Conservation (phyloP, 2,329 filamentous ascomycete genomes). For the Lachnellula suecica region DNA sequence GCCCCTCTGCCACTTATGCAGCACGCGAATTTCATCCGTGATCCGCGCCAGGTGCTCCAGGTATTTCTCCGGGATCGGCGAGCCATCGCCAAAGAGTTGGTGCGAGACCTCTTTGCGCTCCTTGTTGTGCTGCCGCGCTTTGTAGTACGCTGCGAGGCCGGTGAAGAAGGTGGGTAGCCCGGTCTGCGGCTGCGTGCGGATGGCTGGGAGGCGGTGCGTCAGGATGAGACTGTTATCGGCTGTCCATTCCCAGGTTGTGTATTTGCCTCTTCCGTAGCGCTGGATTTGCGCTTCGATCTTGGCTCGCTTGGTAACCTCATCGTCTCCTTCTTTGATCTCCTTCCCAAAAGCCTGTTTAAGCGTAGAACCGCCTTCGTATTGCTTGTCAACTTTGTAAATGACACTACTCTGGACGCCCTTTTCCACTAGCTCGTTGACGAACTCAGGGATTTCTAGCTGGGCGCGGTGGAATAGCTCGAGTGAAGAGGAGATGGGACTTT, state of each 20-base stretch:
- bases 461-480: constrained; percentile 45
- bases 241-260: constrained; percentile 51
- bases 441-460: constrained; percentile 46
- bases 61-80: constrained; percentile 45
- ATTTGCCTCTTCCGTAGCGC: constrained; percentile 31
- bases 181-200: constrained; percentile 46
- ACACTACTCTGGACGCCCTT: constrained; percentile 45
- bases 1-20: constrained; percentile 46
- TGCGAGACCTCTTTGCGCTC: constrained; percentile 36
- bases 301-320: constrained; percentile 37
- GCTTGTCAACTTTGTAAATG: constrained; percentile 42
- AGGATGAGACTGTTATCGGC: constrained; percentile 40
- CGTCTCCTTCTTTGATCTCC: constrained; percentile 42
- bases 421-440: constrained; percentile 40
- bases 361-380: constrained; percentile 47
- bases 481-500: constrained; percentile 47
- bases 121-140: constrained; percentile 23
- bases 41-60: constrained; percentile 41
- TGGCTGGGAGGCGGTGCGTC: constrained; percentile 44
- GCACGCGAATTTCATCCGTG: constrained; percentile 48
- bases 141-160: background rate
- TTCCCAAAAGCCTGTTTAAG: constrained; percentile 47
- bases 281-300: constrained; percentile 51
- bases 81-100: constrained; percentile 46
- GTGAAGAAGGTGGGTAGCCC: background rate